Evolutionary conservation across 805 yeast species (phyloP), one percentile per base, ranked within the genome.

Genomic region (Candida xiaguanensis): DNA sequence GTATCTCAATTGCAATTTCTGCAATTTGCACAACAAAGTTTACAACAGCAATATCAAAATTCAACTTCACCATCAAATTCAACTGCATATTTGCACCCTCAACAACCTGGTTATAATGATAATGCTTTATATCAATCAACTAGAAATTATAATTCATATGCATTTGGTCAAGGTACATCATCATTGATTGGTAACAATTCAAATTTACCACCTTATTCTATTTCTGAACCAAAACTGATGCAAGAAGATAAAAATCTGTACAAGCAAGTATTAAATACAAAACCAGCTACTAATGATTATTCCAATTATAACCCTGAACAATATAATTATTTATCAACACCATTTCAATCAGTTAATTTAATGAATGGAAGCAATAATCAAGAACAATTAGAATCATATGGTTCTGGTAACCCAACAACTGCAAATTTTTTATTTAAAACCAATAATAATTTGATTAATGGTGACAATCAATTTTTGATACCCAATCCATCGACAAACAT

Each of bases 1-100:
- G 14, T 43, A 38, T 12, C 18, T 16, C 37, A 36, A 22, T 45
- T 23, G 34, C 50, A 31, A 22, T 15, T 19, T 8, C 40, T 8
- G 17, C 36, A 30, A 11, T 15, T 15, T 5, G 15, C 41, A 14
- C 36, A 20, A 34, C 41, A 36, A 8, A 8, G 5, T 23, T 42
- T 5, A 14, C 29, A 28, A 16, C 38, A 16, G 11, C 33, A 19
- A 19, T 22, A 18, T 19, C 28, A 34, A 22, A 7, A 6, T 15
- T 15, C 19, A 9, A 15, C 28, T 6, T 24, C 29, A 12, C 38
- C 25, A 13, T 11, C 37, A 26, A 28, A 28, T 16, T 11, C 31
- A 16, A 28, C 17, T 5, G 37, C 28, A 12, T 24, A 11, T 23
- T 34, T 20, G 28, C 28, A 34, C 17, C 37, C 8, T 6, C 28